A percentile compares a stretch with the other conserved stretches of the same genome.
phyloP scores from a whole-genome alignment of 257 asterid genomes.

The Jaltomata sinuosa region DNA sequence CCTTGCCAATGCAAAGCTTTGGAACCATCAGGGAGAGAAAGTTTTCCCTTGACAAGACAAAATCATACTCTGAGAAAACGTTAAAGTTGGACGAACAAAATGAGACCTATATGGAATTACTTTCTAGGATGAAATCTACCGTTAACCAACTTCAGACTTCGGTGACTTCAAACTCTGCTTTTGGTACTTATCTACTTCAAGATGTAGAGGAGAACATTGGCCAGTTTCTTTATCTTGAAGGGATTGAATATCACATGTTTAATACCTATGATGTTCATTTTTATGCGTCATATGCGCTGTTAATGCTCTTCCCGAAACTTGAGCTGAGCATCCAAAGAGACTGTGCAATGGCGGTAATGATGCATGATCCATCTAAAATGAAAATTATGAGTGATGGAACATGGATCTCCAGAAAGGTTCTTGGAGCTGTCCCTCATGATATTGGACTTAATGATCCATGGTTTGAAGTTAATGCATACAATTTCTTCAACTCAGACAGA shows the following conservation, averaged over 20 bases:
- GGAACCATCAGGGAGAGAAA: constrained; percentile 33
- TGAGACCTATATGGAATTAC: constrained; percentile 62
- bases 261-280: constrained; percentile 94
- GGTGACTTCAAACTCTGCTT: constrained; percentile 46
- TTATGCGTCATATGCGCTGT: constrained; percentile 69
- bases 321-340: constrained; percentile 93
- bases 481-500: constrained; percentile 69
- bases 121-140: constrained; percentile 61
- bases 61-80: constrained; percentile 6
- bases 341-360: constrained; percentile 87
- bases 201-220: constrained; percentile 83
- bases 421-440: constrained; percentile 97
- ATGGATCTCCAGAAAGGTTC: constrained; percentile 56
- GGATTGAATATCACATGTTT: constrained; percentile 92
- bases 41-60: constrained; percentile 49
- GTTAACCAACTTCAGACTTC: constrained; percentile 58
- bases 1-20: constrained; percentile 58
- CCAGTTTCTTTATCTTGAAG: constrained; percentile 90
- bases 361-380: constrained; percentile 85
- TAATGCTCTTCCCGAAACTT: constrained; percentile 70
- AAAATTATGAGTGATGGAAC: constrained; percentile 56
- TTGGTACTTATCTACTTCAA: constrained; percentile 61
- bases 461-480: constrained; percentile 80
- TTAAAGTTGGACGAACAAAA: constrained; percentile 21
- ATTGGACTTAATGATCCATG: constrained; percentile 94